phyloP scores from a whole-genome alignment of 2,329 filamentous ascomycete species.

The Aspergillus ibericus region DNA sequence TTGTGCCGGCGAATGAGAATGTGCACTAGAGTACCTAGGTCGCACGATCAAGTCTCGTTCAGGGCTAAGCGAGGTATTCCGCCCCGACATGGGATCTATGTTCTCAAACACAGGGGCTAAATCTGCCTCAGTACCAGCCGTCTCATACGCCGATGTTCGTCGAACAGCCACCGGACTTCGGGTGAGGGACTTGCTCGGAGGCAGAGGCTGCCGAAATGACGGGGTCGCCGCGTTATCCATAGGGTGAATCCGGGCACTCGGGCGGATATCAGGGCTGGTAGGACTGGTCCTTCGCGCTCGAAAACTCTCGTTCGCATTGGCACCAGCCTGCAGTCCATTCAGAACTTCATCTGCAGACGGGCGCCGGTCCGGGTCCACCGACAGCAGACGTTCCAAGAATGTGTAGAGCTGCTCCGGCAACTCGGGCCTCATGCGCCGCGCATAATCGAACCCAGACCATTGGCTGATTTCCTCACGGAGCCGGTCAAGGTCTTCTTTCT shows the following conservation, averaged over 20 bases:
- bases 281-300: slow-evolving; percentile 36
- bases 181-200: slow-evolving; percentile 28
- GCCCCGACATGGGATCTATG: slow-evolving; percentile 9
- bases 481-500: slow-evolving; percentile 84
- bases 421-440: slow-evolving; percentile 72
- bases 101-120: slow-evolving; percentile 19
- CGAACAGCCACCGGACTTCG: slow-evolving; percentile 24
- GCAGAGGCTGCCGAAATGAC: slow-evolving; percentile 27
- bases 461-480: slow-evolving; percentile 80
- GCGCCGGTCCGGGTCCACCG: slow-evolving; percentile 71
- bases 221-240: slow-evolving; percentile 37
- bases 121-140: slow-evolving; percentile 17
- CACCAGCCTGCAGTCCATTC: slow-evolving; percentile 69
- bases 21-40: slow-evolving; percentile 28
- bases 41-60: slow-evolving; percentile 37
- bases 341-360: slow-evolving; percentile 87
- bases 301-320: slow-evolving; percentile 49
- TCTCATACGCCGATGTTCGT: slow-evolving; percentile 30
- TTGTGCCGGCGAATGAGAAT: slow-evolving; percentile 25
- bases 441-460: slow-evolving; percentile 85
- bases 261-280: slow-evolving; percentile 33
- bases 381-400: slow-evolving; percentile 76
- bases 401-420: slow-evolving; percentile 83
- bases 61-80: slow-evolving; percentile 23
- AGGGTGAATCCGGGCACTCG: slow-evolving; percentile 39